phyloP scores from a whole-genome alignment of 1,284 basidiomycete genomes.

The Trichosporon inkin region DNA sequence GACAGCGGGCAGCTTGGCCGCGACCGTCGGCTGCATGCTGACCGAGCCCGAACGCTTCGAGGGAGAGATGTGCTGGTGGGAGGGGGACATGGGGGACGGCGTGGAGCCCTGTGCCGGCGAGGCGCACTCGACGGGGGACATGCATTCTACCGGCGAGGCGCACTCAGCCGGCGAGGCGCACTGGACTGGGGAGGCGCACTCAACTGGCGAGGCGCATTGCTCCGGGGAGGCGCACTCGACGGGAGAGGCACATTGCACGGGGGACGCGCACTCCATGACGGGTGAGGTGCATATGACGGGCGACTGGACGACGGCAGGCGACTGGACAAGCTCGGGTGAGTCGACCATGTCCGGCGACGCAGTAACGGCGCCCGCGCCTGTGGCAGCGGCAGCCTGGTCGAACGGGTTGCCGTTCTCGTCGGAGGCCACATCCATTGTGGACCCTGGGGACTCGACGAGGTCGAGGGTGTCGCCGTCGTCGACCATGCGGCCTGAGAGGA shows the following conservation, averaged over 20 bases:
- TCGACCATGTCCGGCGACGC: conserved; percentile 4
- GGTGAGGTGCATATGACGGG: conserved; percentile 12
- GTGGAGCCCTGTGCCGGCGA: background rate
- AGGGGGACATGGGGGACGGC: too few relatives aligned
- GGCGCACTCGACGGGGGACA: background rate
- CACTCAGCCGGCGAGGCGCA: conserved; percentile 11
- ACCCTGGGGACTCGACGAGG: conserved; percentile 12
- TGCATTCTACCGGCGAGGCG: conserved; percentile 1
- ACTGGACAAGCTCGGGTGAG: conserved; percentile 8
- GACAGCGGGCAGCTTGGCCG: background rate
- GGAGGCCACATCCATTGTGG: background rate
- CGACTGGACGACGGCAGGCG: conserved; percentile 10
- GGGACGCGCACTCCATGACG: background rate
- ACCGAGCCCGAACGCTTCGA: conserved; percentile 4
- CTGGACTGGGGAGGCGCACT: conserved; percentile 9
- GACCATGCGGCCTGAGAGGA: background rate
- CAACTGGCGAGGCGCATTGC: conserved; percentile 1
- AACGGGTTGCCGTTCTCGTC: background rate
- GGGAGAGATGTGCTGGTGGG: background rate
- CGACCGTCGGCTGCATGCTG: background rate
- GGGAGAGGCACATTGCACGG: too few relatives aligned
- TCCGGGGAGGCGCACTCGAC: conserved; percentile 2
- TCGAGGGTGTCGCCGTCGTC: conserved; percentile 5
- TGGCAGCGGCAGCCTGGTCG: conserved; percentile 4
- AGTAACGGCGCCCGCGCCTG: background rate